Evolutionary conservation across 805 yeast species (phyloP), one percentile per base, ranked within the genome.

Genomic region (Metschnikowia colocasiae): DNA sequence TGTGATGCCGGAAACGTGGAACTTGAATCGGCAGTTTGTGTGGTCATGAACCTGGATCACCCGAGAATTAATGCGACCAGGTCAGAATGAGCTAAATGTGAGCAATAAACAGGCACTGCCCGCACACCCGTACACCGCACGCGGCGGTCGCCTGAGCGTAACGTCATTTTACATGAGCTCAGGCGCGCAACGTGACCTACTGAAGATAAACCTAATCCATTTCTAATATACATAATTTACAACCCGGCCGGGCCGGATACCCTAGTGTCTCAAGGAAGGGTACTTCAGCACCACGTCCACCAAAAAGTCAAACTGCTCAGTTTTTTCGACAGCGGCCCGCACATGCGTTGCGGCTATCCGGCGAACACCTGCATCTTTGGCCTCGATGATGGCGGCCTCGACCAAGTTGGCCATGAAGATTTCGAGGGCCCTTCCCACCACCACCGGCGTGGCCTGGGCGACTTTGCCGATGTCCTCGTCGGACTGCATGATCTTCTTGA

Each of bases 391-490:
- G 18, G 95, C 78, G 40, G 87, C 89, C 57, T 87, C 91, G 42
- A 94, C 95, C 47, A 94, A 74, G 46, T 94, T 81, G 43, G 95
- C 88, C 78, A 94, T 81, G 63, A 94, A 94, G 51, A 89, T 78
- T 68, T 94, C 98, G 44, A 94, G 73, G 0, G 99, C 96, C 52
- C 97, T 79, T 6, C 98, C 97, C 7, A 94, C 96, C 15, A 92
- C 92, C n/a, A 92, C 86, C 0, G 99, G 99, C 2, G 99, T 95
- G 1, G 97, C 97, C 62, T 91, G 97, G 3, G 99, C 97, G 4
- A 94, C 98, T 63, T 94, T 94, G 2, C 99, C 99, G 38, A 94
- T 91, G 54, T 94, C 99, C 54, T 94, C 99, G 66, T 94, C 99
- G 25, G 95, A 83, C 63, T 94, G 99, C 97, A 94, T 92, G 49